phyloP scores from a whole-genome alignment of 2,329 filamentous ascomycete genomes.

The Myriosclerotinia curreyana region DNA sequence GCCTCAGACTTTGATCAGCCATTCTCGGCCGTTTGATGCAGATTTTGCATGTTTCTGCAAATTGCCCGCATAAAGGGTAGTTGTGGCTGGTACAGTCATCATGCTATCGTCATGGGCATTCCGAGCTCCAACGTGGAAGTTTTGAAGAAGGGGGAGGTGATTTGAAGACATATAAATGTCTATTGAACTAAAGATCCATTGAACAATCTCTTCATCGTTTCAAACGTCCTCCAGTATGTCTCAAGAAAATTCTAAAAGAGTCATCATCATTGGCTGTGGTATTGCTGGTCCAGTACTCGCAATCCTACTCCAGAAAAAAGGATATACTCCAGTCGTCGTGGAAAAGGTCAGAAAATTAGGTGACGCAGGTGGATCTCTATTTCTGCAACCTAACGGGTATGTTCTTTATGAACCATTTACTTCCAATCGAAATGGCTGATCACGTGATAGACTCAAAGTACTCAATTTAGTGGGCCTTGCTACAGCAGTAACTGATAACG shows the following conservation, averaged over 20 bases:
- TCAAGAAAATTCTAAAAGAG: slow-evolving; percentile 4
- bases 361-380: slow-evolving; percentile 19
- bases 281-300: slow-evolving; percentile 24
- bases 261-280: slow-evolving; percentile 24
- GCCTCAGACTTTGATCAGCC: not conserved
- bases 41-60: not conserved
- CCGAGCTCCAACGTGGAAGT: not conserved
- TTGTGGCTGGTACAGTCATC: slow-evolving; percentile 1
- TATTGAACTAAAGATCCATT: not conserved
- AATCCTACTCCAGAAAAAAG: slow-evolving; percentile 25
- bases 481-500: not conserved
- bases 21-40: not conserved
- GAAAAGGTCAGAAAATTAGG: slow-evolving; percentile 22
- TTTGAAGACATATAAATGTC: not conserved
- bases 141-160: too few relatives aligned
- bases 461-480: slow-evolving; percentile 8
- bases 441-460: slow-evolving; percentile 19
- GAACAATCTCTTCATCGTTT: not conserved
- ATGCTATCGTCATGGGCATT: not conserved
- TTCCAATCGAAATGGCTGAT: not conserved
- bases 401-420: not conserved
- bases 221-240: not conserved
- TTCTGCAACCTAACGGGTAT: slow-evolving; percentile 23
- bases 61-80: not conserved
- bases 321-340: slow-evolving; percentile 24